Evolutionary conservation across 139 green algal genomes (phyloP).

Genomic region (Diplosphaera chodatii): DNA sequence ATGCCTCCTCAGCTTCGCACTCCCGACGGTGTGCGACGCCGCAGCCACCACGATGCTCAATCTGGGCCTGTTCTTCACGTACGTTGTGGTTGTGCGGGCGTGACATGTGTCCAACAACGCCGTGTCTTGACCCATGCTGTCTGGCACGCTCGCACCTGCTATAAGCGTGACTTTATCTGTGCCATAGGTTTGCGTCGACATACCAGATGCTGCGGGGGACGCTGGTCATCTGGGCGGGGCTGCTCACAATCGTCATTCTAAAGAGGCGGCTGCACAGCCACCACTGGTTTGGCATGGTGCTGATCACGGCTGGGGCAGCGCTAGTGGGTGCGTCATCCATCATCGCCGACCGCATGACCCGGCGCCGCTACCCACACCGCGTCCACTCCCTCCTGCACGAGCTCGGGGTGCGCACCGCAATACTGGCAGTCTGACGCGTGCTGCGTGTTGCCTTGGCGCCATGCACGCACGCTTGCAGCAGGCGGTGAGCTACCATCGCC

Average conservation of each 20-base stretch:
- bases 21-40: slow-evolving; percentile 75
- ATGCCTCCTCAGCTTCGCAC: slow-evolving; percentile 45
- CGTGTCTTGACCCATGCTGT: too few relatives aligned
- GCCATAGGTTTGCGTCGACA: slow-evolving; percentile 54
- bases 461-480: too few relatives aligned
- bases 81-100: slow-evolving; percentile 5
- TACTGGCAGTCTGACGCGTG: neutral
- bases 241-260: slow-evolving; percentile 74
- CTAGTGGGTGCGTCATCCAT: slow-evolving; percentile 70
- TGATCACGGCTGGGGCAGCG: slow-evolving; percentile 71
- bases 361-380: neutral
- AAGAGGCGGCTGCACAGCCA: slow-evolving; percentile 61
- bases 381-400: neutral
- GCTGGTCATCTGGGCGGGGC: slow-evolving; percentile 75
- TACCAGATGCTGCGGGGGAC: slow-evolving; percentile 89
- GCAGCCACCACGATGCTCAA: slow-evolving; percentile 75
- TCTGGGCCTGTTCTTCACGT: slow-evolving; percentile 81
- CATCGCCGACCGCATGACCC: slow-evolving; percentile 9
- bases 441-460: too few relatives aligned
- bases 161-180: neutral
- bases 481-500: too few relatives aligned
- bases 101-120: too few relatives aligned
- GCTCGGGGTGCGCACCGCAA: too few relatives aligned
- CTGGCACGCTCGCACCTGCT: too few relatives aligned
- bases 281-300: slow-evolving; percentile 70